Percentiles rank a stretch among this genome's conserved stretches.
These are phyloP conservation scores for Coffea eugenioides DNA, from an alignment of 257 asterid genomes.

Conservation along the genomic window DNA sequence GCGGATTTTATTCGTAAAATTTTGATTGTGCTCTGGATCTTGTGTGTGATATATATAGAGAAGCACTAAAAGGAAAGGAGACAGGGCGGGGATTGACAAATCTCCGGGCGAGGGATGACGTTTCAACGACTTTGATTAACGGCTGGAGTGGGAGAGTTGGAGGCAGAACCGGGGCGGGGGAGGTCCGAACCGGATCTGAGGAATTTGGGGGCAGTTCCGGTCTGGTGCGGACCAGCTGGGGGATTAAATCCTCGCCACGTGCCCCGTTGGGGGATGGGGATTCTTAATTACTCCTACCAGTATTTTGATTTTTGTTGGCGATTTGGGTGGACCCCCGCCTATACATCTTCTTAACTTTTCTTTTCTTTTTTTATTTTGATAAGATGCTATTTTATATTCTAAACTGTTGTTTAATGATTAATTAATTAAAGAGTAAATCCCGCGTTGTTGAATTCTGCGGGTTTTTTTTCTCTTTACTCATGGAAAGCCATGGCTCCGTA, in stretches of 20 bases:
- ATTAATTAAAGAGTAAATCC: too few relatives aligned
- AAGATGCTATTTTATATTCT: too few relatives aligned
- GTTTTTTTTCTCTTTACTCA: too few relatives aligned
- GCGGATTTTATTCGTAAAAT: too few relatives aligned
- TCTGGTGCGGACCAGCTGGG: background rate
- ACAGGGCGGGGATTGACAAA: background rate
- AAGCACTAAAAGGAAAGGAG: background rate
- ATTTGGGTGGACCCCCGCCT: background rate
- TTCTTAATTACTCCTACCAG: too few relatives aligned
- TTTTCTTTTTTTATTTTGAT: too few relatives aligned
- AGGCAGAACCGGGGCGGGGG: background rate
- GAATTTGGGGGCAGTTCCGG: background rate
- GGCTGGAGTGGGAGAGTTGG: background rate
- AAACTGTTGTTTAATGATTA: too few relatives aligned
- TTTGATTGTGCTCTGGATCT: background rate
- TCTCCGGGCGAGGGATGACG: too few relatives aligned
- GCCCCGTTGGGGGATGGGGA: background rate
- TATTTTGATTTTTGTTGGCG: too few relatives aligned
- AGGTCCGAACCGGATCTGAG: background rate
- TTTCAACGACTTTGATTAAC: background rate
- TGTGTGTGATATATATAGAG: background rate
- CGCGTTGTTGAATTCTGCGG: too few relatives aligned
- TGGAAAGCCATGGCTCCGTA: too few relatives aligned
- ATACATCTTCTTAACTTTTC: too few relatives aligned
- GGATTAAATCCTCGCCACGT: background rate